These are phyloP conservation scores for Filobasidium floriforme DNA, from an alignment of 768 basidiomycete species.

Conservation along the genomic window DNA sequence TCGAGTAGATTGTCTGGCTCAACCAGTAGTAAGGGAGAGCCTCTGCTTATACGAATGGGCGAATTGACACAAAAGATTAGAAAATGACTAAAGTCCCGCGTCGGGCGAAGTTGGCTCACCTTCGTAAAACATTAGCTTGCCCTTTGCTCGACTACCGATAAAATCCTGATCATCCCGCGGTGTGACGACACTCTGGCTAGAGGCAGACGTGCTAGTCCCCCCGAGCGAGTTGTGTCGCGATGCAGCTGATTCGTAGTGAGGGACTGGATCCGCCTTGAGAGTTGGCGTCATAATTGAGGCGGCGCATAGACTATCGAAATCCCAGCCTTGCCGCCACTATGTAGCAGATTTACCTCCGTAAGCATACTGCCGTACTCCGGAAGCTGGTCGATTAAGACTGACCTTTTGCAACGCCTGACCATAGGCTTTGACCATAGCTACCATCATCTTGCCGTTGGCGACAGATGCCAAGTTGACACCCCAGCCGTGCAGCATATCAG, in stretches of 20 bases:
- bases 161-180: conserved; percentile 13
- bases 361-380: conserved; percentile 30
- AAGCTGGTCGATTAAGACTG: conserved; percentile 26
- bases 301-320: conserved; percentile 44
- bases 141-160: conserved; percentile 19
- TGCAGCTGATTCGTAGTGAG: not conserved
- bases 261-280: not conserved
- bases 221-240: not conserved
- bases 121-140: conserved; percentile 34
- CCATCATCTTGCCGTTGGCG: conserved; percentile 1
- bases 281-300: conserved; percentile 19
- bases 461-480: not conserved
- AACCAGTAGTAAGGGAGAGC: conserved; percentile 48
- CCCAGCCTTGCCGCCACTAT: conserved; percentile 48
- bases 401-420: conserved; percentile 35
- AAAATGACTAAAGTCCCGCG: not conserved
- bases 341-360: not conserved
- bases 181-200: conserved; percentile 1
- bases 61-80: not conserved
- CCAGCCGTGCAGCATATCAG: conserved; percentile 24
- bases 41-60: conserved; percentile 23
- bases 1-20: conserved; percentile 41
- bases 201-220: not conserved
- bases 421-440: conserved; percentile 23
- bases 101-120: conserved; percentile 23